Evolutionary conservation across 2,329 filamentous ascomycete species (phyloP), one percentile per base, ranked within the genome.

Genomic region (Incumbomyces lentus): DNA sequence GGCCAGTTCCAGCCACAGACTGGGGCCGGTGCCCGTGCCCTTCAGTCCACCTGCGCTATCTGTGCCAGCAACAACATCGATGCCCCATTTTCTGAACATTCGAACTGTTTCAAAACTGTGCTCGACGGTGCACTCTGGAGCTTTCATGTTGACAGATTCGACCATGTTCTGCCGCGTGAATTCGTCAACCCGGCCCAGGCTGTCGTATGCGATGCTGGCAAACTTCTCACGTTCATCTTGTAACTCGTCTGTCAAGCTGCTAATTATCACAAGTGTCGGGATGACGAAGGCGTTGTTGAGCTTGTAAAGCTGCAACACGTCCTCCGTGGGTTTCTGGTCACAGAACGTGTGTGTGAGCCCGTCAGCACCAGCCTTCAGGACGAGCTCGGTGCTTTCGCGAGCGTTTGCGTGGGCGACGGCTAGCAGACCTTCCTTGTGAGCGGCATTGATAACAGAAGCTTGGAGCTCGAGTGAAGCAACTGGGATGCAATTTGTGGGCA

Each of bases 401-500:
- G 47, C 52, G 11, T 51, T 44, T 12, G 54, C 55, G 29, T 57
- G 55, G 12, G 48, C 55, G 30, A 54, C 50, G 19, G 50, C 49
- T 2, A 48, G 50, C 16, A 56, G 35, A 12, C 47, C 44, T n/a
- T 44, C 43, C 2, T 33, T 46, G 30, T 57, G 52, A 22, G 52
- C 55, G 11, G 53, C 52, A 6, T 56, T 48, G 35, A 57, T 52
- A 19, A 55, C 52, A 5, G 54, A 47, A 2, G 50, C 64, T 49
- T 75, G 71, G 3, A 76, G 59, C 37, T 68, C 55, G 30, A 53
- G 51, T 6, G 46, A 51, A 30, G 52, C 54, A 3, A 53, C 50
- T 2, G 55, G 54, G 22, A 57, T 53, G 10, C 48, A 49, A 18
- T 50, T 48, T 0, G 64, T 61, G 14, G 55, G 55, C 5, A 55